Conservation (phyloP, 2,329 filamentous ascomycete species). For the Alternaria consortialis region DNA sequence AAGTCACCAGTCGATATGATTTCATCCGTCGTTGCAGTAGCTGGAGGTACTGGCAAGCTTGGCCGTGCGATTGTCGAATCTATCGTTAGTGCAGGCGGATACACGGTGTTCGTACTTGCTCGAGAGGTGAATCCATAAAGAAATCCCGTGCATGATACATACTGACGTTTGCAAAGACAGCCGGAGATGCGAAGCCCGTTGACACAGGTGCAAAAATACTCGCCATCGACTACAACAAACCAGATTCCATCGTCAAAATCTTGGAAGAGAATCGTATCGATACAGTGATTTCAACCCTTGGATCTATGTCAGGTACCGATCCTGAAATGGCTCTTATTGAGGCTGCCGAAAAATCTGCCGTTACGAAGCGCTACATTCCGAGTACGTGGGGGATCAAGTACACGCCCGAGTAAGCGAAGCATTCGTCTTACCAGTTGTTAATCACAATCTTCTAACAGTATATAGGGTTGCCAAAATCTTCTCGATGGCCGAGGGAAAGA, state of each 20-base stretch:
- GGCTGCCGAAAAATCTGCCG: conserved; percentile 14
- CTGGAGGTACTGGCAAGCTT: conserved; percentile 30
- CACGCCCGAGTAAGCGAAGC: background rate
- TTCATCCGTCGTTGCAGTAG: conserved; percentile 25
- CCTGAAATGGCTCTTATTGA: conserved; percentile 13
- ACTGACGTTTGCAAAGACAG: background rate
- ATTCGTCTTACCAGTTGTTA: background rate
- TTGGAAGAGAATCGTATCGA: conserved; percentile 19
- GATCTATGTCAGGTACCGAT: background rate
- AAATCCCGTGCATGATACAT: background rate
- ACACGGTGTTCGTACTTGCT: conserved; percentile 13
- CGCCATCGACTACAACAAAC: conserved; percentile 17
- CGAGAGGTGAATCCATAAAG: background rate
- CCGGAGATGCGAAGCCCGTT: background rate
- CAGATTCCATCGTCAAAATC: conserved; percentile 6
- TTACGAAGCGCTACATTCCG: conserved; percentile 29
- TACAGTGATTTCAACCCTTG: conserved; percentile 23
- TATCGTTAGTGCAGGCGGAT: background rate
- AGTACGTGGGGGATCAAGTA: conserved; percentile 21
- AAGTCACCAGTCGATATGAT: background rate
- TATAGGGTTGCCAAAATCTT: background rate
- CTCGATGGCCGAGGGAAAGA: background rate
- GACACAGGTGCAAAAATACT: conserved; percentile 13
- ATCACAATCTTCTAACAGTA: background rate
- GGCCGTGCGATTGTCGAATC: conserved; percentile 28